A percentile compares a stretch with the other conserved stretches of the same genome.
Evolutionary conservation across 2,329 filamentous ascomycete genomes (phyloP).

Genomic region (Parascedosporium putredinis): DNA sequence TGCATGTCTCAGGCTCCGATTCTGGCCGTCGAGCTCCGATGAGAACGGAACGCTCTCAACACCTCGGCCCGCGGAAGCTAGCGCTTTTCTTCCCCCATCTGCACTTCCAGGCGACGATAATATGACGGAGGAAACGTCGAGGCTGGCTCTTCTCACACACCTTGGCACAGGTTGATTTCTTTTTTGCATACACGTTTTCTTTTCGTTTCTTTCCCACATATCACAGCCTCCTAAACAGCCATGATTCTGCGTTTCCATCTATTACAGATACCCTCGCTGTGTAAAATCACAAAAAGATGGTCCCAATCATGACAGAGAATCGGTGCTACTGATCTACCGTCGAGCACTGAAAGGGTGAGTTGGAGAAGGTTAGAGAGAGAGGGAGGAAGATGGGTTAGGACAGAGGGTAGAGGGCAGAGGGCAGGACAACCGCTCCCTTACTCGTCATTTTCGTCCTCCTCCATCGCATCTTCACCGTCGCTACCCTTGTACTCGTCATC

Average conservation of each 20-base stretch:
- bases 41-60: neutral
- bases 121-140: neutral
- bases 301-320: neutral
- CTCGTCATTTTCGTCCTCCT: conserved; percentile 8
- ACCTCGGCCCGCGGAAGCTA: conserved; percentile 1
- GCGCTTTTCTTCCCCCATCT: no score
- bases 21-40: neutral
- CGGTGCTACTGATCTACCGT: neutral
- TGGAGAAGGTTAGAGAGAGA: no score
- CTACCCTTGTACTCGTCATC: conserved; percentile 7
- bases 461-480: conserved; percentile 9
- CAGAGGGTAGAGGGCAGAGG: no score
- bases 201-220: no score
- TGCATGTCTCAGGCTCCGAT: neutral
- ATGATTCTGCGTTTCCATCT: no score
- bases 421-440: no score
- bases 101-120: no score
- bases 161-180: no score
- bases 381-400: no score
- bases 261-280: neutral
- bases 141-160: no score
- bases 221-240: no score
- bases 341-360: neutral
- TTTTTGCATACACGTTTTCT: no score
- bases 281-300: neutral